A percentile compares a stretch with the other conserved stretches of the same genome.
Conservation (phyloP, 108 stramenopile genomes). For the Poteriospumella lacustris region DNA sequence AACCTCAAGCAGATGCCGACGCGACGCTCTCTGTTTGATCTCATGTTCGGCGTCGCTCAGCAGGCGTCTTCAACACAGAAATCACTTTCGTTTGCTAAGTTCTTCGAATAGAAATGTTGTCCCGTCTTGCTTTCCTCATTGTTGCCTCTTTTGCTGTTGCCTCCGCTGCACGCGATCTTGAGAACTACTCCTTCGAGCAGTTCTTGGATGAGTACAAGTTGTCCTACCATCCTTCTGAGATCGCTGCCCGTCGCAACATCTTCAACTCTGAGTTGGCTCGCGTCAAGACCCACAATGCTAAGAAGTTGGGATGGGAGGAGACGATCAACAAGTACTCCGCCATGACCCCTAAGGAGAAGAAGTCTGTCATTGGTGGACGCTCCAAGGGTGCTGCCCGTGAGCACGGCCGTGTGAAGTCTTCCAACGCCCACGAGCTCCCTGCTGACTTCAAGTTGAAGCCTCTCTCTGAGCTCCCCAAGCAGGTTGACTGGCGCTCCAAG, state of each 20-base stretch:
- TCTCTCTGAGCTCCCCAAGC: conserved; percentile 48
- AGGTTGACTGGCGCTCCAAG: conserved; percentile 68
- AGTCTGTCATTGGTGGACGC: neutral
- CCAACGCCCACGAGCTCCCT: neutral
- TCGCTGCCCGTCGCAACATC: neutral
- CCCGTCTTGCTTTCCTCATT: no score
- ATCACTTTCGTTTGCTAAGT: no score
- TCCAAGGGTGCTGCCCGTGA: conserved; percentile 2
- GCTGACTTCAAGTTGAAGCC: conserved; percentile 2
- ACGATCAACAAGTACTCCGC: conserved; percentile 25
- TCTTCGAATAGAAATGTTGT: no score
- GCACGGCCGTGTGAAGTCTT: neutral
- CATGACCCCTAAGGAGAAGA: conserved; percentile 15
- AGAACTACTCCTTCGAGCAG: conserved; percentile 1
- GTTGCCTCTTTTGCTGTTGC: no score
- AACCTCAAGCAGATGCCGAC: no score
- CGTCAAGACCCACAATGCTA: conserved; percentile 7
- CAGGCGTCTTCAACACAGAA: no score
- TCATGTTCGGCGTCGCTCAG: no score
- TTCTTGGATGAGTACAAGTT: neutral
- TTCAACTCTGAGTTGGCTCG: conserved; percentile 1
- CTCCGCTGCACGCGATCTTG: neutral
- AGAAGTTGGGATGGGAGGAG: conserved; percentile 2
- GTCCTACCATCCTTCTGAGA: neutral
- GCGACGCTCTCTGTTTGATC: no score